These are phyloP conservation scores for Kwoniella europaea DNA, from an alignment of 768 basidiomycete species.

Conservation along the genomic window DNA sequence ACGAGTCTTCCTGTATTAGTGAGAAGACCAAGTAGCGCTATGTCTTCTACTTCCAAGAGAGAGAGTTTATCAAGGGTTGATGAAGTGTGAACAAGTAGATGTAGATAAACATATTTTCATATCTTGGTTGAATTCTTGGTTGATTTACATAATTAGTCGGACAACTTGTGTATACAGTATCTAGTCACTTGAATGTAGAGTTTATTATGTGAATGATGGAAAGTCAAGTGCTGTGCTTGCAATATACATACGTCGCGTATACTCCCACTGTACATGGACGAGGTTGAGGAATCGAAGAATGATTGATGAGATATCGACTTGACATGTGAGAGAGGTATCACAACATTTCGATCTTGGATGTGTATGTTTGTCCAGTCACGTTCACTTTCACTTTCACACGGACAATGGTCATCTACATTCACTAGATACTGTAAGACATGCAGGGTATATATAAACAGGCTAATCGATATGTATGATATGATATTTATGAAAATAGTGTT, in stretches of 20 bases:
- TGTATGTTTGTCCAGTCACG: too few species aligned
- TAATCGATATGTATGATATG: too few species aligned
- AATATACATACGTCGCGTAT: too few species aligned
- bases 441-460: constrained; percentile 2
- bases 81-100: not conserved
- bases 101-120: not conserved
- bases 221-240: too few species aligned
- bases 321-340: too few species aligned
- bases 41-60: not conserved
- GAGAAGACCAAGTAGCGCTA: constrained; percentile 8
- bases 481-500: not conserved
- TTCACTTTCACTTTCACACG: too few species aligned
- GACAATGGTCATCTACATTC: not conserved
- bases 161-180: not conserved
- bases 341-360: not conserved
- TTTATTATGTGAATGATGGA: too few species aligned
- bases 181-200: too few species aligned
- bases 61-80: constrained; percentile 12
- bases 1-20: constrained; percentile 29
- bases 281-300: too few species aligned
- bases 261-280: too few species aligned
- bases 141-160: not conserved
- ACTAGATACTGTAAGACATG: not conserved
- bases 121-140: not conserved
- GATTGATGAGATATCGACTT: too few species aligned